Conservation (phyloP, 225 moss, liverwort and hornwort genomes). For the Bryum argenteum region DNA sequence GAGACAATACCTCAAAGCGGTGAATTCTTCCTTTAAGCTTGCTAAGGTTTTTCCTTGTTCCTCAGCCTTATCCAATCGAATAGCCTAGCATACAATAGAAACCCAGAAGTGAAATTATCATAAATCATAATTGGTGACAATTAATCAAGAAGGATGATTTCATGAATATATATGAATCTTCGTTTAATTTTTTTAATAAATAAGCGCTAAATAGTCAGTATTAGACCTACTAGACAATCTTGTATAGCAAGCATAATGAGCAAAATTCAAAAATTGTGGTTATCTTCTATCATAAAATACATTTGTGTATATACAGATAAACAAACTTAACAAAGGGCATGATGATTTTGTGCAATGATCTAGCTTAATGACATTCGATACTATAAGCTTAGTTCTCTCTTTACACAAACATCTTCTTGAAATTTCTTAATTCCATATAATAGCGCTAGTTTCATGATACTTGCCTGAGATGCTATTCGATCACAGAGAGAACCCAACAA, state of each 20-base stretch:
- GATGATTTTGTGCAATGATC: too few relatives aligned
- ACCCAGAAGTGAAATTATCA: background rate
- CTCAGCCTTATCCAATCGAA: constrained; percentile 71
- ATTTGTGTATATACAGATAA: too few relatives aligned
- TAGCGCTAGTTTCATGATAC: background rate
- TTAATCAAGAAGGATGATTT: background rate
- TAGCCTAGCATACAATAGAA: constrained; percentile 30
- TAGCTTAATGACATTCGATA: too few relatives aligned
- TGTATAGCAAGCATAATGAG: too few relatives aligned
- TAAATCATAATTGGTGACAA: background rate
- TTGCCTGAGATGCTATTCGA: constrained; percentile 65
- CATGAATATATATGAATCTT: too few relatives aligned
- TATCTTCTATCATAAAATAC: too few relatives aligned
- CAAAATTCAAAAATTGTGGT: too few relatives aligned
- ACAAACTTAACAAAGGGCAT: too few relatives aligned
- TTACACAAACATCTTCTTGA: too few relatives aligned
- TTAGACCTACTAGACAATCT: too few relatives aligned
- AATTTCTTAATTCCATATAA: background rate
- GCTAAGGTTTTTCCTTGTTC: constrained; percentile 66
- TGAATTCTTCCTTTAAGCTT: constrained; percentile 63
- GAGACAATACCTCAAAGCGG: constrained; percentile 39
- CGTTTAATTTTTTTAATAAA: background rate
- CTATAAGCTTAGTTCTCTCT: too few relatives aligned
- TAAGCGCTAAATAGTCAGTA: too few relatives aligned
- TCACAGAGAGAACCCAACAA: constrained; percentile 61